These are phyloP conservation scores for Daldinia grandis DNA, from an alignment of 495 filamentous ascomycete species.

Conservation along the genomic window DNA sequence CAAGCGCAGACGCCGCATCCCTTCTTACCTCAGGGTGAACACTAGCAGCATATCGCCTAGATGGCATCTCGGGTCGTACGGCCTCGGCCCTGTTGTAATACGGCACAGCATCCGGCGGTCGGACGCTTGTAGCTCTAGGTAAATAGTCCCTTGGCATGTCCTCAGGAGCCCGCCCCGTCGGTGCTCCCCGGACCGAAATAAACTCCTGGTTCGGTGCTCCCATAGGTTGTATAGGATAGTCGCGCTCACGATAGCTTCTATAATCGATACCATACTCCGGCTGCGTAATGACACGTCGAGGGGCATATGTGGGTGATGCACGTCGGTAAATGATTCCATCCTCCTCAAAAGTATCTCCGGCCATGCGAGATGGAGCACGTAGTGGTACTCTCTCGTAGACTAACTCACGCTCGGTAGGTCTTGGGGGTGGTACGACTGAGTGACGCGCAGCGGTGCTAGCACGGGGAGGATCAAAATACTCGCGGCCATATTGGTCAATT, in stretches of 20 bases:
- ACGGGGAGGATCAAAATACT: conserved; percentile 70
- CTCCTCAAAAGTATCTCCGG: conserved; percentile 57
- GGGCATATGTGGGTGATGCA: conserved; percentile 49
- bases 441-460: conserved; percentile 54
- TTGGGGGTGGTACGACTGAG: conserved; percentile 52
- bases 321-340: conserved; percentile 56
- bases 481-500: conserved; percentile 74
- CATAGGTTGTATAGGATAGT: conserved; percentile 55
- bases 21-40: conserved; percentile 52
- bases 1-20: conserved; percentile 46
- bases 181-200: conserved; percentile 48
- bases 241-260: conserved; percentile 61
- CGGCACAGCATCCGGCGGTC: conserved; percentile 58
- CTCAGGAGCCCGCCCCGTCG: conserved; percentile 48
- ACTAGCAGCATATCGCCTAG: conserved; percentile 53
- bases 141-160: conserved; percentile 62
- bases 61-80: conserved; percentile 57
- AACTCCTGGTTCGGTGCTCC: conserved; percentile 56
- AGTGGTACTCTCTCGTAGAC: conserved; percentile 58
- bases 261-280: conserved; percentile 60
- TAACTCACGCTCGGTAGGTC: conserved; percentile 53
- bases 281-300: conserved; percentile 62
- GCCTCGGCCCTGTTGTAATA: conserved; percentile 65
- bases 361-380: conserved; percentile 63
- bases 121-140: conserved; percentile 65